Evolutionary conservation across 1,284 basidiomycete species (phyloP), one percentile per base, ranked within the genome.

Genomic region (Athelia sp.): DNA sequence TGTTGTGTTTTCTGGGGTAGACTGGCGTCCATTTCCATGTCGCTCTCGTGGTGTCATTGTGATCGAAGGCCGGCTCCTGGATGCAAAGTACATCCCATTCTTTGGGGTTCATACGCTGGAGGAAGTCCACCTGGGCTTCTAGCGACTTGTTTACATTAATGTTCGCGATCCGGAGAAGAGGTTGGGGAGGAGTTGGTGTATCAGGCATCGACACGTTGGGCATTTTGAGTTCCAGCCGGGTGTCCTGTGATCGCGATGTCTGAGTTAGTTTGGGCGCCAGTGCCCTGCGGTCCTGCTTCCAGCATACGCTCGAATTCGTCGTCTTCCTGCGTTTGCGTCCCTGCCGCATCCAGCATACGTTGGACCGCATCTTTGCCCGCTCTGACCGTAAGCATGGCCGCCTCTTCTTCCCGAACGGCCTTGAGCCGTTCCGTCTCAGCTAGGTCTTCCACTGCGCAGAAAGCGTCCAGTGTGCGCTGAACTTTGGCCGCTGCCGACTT

Each of bases 1-100:
- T 29, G 1, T 43, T n/a, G 24, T 45, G 19, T 24, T 11, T 10
- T 18, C 31, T 21, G 4, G 62, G 62, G 49, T 56, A 59, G 10
- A 51, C 0, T 14, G 59, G 45, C 8, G 34, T 44, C 36, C 52
- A 47, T 23, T 45, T 54, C 17, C 42, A 24, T 4, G 29, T 54
- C 0, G 49, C 52, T 2, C 40, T 40, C 1, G 59, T 51, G 10
- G 52, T 54, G 2, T 51, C 45, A 1, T 52, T 22, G 31, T 21
- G 36, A 47, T 59, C 52, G 14, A 65, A 49, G 34, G 57, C 59
- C 0, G 65, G 67, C 55, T 69, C 67, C 45, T 67, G 63, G 0
- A 68, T 45, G 4, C 56, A 50, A 0, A 64, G 15, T 11, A 67
- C 54, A 50, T 67, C 60, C 26, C 45, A 61, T 54, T 60, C 44